Evolutionary conservation across 2,329 filamentous ascomycete species (phyloP).

Genomic region (Fusarium chaquense): DNA sequence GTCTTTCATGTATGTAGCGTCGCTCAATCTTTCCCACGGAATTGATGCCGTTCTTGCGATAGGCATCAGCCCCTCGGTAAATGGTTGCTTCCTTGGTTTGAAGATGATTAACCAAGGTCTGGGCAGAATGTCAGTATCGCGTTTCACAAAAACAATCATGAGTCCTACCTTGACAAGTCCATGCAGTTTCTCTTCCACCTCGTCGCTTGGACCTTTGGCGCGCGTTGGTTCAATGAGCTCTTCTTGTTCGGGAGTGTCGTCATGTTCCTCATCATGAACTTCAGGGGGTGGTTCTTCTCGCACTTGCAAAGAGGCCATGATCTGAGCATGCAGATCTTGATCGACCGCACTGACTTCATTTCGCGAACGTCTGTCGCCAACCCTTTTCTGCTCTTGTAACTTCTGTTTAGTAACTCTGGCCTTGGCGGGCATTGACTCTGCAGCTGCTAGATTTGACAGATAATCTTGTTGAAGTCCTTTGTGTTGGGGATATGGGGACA

Average conservation of each 20-base stretch:
- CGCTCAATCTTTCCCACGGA: slow-evolving; percentile 43
- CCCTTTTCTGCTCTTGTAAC: not conserved
- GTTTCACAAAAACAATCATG: not conserved
- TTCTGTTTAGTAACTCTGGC: not conserved
- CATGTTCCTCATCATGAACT: not conserved
- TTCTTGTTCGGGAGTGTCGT: not conserved
- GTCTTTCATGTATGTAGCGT: slow-evolving; percentile 40
- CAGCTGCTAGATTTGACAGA: slow-evolving; percentile 10
- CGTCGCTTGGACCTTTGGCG: slow-evolving; percentile 4
- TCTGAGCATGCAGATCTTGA: slow-evolving; percentile 32
- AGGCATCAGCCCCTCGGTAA: slow-evolving; percentile 37
- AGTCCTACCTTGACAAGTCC: slow-evolving; percentile 45
- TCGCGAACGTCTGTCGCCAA: not conserved
- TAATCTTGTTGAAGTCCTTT: slow-evolving; percentile 15
- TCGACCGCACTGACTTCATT: slow-evolving; percentile 10
- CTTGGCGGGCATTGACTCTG: slow-evolving; percentile 1
- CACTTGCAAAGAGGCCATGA: slow-evolving; percentile 32
- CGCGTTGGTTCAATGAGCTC: not conserved
- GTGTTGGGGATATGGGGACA: slow-evolving; percentile 12
- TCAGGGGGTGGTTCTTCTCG: slow-evolving; percentile 1
- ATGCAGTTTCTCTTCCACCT: slow-evolving; percentile 38
- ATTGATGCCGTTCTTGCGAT: slow-evolving; percentile 35
- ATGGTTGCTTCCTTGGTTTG: slow-evolving; percentile 39
- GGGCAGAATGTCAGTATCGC: slow-evolving; percentile 27
- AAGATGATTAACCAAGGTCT: slow-evolving; percentile 45